Base-by-base conservation (phyloP, 2,329 filamentous ascomycete genomes). In the Hirsutella rhossiliensis region DNA sequence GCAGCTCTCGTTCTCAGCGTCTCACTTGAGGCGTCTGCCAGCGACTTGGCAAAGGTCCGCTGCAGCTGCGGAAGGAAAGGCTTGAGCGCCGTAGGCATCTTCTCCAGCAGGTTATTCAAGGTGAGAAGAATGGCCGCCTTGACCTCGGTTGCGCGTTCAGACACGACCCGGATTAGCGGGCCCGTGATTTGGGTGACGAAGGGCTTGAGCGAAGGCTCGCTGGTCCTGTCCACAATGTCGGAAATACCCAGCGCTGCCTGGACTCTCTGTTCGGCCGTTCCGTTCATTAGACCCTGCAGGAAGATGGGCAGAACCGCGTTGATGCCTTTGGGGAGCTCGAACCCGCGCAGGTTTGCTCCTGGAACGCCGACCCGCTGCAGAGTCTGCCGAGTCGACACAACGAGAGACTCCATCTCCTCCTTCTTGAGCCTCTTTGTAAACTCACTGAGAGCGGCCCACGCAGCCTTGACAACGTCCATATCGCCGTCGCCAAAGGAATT, bases 111-210 rank as follows among this genome's bases (percentile, higher is more conserved):
- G 54, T 94, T 95, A 69, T 96, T 97, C 52, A 98, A 77, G 0
- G 92, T 95, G 43, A 94, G 75, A 48, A 98, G 72, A 60, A 98
- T 95, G 37, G 92, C 92, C 48, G 87, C 84, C 68, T 95, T 97
- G 63, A 98, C 88, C 42, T 98, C 94, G 3, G 88, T 88, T 3
- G 92, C 95, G 49, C 90, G 81, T 63, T 98, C 92, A 5, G 92
- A 96, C 17, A 98, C 89, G 19, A 97, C 90, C 75, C 92, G 86
- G 62, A 98, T 98, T 43, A 98, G 77, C 19, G 94, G 92, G 59
- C 92, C 92, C 5, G 94, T 97, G 54, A 98, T 96, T 58, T 96
- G 89, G 28, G 90, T 96, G 47, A 98, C 92, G 56, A 94, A 97
- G 8, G 89, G 87, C 64, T 92, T 94, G 49, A 98, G 71, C 18